Evolutionary conservation across 345 rosid genomes (phyloP).

Genomic region (Camelina neglecta): DNA sequence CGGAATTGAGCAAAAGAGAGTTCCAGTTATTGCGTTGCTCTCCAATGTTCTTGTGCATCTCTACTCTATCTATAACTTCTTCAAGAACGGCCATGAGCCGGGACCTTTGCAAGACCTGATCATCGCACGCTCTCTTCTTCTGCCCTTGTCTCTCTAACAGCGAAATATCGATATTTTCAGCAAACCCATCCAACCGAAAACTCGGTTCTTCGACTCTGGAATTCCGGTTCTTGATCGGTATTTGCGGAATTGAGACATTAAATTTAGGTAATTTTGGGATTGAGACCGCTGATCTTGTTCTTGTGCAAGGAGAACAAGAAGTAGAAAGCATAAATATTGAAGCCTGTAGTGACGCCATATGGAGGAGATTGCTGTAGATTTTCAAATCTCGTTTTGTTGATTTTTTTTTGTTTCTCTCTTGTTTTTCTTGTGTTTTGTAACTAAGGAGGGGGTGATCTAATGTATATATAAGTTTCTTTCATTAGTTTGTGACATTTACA

Average conservation of each 20-base stretch:
- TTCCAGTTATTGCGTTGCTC: constrained; percentile 72
- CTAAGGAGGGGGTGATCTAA: not conserved
- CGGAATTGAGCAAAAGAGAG: constrained; percentile 57
- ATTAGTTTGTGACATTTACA: not conserved
- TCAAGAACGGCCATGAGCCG: constrained; percentile 54
- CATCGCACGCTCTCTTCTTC: constrained; percentile 20
- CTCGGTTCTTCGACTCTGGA: constrained; percentile 7
- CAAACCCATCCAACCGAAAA: constrained; percentile 1
- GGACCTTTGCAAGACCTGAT: constrained; percentile 25
- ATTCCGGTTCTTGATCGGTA: constrained; percentile 7
- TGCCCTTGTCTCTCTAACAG: not conserved
- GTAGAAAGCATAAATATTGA: constrained; percentile 39
- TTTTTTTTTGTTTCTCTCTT: not conserved
- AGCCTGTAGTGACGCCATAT: constrained; percentile 52
- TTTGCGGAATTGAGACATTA: constrained; percentile 32
- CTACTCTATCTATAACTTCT: constrained; percentile 57
- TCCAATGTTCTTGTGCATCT: constrained; percentile 63
- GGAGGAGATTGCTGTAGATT: not conserved
- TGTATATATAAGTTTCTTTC: not conserved
- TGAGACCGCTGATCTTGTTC: constrained; percentile 46
- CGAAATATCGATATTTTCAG: not conserved
- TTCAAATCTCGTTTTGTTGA: not conserved
- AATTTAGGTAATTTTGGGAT: constrained; percentile 48
- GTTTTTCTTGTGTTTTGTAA: not conserved
- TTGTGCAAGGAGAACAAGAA: constrained; percentile 36